Evolutionary conservation across 1,284 basidiomycete species (phyloP), one percentile per base, ranked within the genome.

Genomic region (Anthracocystis walkeri): DNA sequence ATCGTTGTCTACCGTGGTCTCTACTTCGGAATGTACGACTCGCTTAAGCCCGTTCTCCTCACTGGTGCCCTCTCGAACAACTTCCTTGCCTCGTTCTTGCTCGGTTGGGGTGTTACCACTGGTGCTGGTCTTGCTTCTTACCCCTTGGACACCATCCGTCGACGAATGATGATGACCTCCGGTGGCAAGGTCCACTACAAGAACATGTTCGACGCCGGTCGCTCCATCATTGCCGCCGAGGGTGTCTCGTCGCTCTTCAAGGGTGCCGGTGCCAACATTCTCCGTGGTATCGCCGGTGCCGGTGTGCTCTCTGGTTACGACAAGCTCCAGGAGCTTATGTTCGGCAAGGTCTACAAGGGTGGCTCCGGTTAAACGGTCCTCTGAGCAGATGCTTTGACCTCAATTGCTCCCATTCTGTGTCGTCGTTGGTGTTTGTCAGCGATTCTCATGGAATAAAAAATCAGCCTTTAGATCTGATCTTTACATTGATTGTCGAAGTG

Each of bases 261-360:
- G 82, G 82, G 83, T 80, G 94, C 94, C 85, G 94, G 93, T 90
- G 94, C 94, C 87, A 96, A 97, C 90, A 95, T 96, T 82, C 93
- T 97, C 84, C 94, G 94, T 92, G 94, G 95, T 91, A 92, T 96
- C 86, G 95, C 94, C 84, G 95, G 94, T 89, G 94, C 95, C 87
- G 94, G 94, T 93, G 95, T 96, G 78, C 87, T 97, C 84, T 94
- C 94, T 45, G 89, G 95, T 66, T 84, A 84, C 83, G 83, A 96
- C 90, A 92, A 95, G 88, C 90, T 95, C 86, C 94, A 96, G 87
- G 83, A 86, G 81, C 64, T 86, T 78, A 76, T 86, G 76, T 85
- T 86, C 84, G 86, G 85, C 77, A 86, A 86, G 81, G 82, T 83
- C 69, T 84, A 84, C 82, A 81, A 81, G 77, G 72, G 72, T 65